Percentiles rank a stretch among this genome's conserved stretches.
phyloP scores from a whole-genome alignment of 257 asterid genomes.

The Thymus quinquecostatus region DNA sequence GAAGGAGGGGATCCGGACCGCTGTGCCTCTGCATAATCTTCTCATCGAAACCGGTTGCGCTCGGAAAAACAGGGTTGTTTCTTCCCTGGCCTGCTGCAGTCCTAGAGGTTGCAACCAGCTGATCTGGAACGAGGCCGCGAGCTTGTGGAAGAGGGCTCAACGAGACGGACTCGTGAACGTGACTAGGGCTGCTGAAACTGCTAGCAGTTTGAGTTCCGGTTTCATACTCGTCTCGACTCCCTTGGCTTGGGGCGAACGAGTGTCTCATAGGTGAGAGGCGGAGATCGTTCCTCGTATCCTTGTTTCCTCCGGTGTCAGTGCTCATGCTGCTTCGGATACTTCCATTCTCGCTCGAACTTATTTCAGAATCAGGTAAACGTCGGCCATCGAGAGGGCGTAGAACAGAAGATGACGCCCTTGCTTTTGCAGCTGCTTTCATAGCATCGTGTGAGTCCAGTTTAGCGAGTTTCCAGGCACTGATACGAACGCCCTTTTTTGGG shows the following conservation, averaged over 20 bases:
- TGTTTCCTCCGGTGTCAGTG: constrained; percentile 72
- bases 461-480: constrained; percentile 98
- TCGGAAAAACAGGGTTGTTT: constrained; percentile 41
- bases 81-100: constrained; percentile 35
- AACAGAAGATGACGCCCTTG: constrained; percentile 97
- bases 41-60: constrained; percentile 54
- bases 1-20: constrained; percentile 47
- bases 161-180: constrained; percentile 71
- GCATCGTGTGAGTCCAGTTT: constrained; percentile 91
- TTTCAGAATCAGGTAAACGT: constrained; percentile 68
- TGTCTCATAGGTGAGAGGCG: constrained; percentile 54
- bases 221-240: constrained; percentile 83
- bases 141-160: constrained; percentile 89
- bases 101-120: constrained; percentile 35
- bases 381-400: constrained; percentile 76
- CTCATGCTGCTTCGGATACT: constrained; percentile 91
- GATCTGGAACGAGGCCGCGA: constrained; percentile 42
- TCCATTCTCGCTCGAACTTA: constrained; percentile 82
- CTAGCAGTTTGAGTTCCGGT: constrained; percentile 85
- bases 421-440: constrained; percentile 94
- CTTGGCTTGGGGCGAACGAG: constrained; percentile 77
- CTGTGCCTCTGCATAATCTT: constrained; percentile 54
- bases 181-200: constrained; percentile 94
- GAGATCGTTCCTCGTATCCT: constrained; percentile 48
- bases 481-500: constrained; percentile 70